Conservation (phyloP, 345 rosid genomes). For the Euphorbia pulcherrima region DNA sequence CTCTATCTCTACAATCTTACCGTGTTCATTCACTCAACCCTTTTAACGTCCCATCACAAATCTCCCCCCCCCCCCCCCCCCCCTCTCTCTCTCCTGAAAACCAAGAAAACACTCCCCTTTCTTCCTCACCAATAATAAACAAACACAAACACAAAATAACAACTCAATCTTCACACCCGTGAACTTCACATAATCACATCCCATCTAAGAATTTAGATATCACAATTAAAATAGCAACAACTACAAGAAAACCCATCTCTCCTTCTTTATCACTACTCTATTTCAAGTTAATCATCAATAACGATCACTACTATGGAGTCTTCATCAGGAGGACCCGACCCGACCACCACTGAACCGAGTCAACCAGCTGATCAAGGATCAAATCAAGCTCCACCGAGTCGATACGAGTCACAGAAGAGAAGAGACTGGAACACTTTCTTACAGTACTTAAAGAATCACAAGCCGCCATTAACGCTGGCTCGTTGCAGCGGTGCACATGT, state of each 20-base stretch:
- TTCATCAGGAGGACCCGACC: conserved; percentile 14
- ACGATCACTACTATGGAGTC: conserved; percentile 18
- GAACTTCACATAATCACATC: not conserved
- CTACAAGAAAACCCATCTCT: not conserved
- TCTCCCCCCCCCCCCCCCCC: not conserved
- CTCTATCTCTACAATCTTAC: not conserved
- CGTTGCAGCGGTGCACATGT: conserved; percentile 38
- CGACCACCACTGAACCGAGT: conserved; percentile 8
- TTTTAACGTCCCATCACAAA: conserved; percentile 23
- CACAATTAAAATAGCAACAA: not conserved
- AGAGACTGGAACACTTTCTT: conserved; percentile 36
- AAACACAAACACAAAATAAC: no score
- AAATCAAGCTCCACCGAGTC: conserved; percentile 19
- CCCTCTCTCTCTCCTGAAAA: not conserved
- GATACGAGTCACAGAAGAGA: conserved; percentile 36
- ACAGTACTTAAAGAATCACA: conserved; percentile 30
- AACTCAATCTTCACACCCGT: conserved; percentile 2
- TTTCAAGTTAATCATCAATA: no score
- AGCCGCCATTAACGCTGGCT: conserved; percentile 29
- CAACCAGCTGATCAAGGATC: conserved; percentile 9
- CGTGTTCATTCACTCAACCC: conserved; percentile 17
- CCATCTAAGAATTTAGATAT: not conserved
- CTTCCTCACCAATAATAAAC: conserved; percentile 18
- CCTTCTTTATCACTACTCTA: not conserved
- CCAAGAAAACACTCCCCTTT: not conserved